Base-by-base conservation (phyloP, 2,329 filamentous ascomycete genomes). In the Sclerotinia borealis region DNA sequence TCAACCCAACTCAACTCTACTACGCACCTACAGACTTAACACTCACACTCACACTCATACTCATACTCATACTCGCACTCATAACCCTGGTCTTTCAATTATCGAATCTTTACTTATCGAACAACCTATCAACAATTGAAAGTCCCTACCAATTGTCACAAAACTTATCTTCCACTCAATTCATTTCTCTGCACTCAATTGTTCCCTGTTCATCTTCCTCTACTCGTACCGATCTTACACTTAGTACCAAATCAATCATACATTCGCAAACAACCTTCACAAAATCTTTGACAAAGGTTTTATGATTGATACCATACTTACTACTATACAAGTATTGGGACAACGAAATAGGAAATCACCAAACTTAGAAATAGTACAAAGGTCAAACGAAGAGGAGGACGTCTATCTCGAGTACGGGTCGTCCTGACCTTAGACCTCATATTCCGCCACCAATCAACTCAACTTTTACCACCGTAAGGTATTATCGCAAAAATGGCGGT, bases 401-500 rank as follows among this genome's bases (percentile, higher is more conserved):
- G 4, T 61, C 36, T 45, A 34, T 54, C 11, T 55, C 37, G 11
- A 45, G 0, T n/a, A 43, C 27, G 22, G 59, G 59, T 52, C 59
- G 48, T 54, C 50, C 48, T 45, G 59, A 61, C 59, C 59, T 61
- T 52, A 37, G 55, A 61, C 47, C 48, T 25, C 59, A 29, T n/a
- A 45, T 37, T 55, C 22, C 59, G 37, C 27, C 48, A 61, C 59
- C 47, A 61, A 45, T 54, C 17, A 43, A 41, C 43, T 22, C 25
- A 55, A 25, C 17, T 15, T 5, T 52, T 47, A n/a, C 37, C 6
- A 54, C 29, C 48, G 27, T 29, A 61, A 54, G 48, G 36, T 45
- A 31, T 31, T 29, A 37, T 37, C 37, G 48, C 37, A 54, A 71
- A 52, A 58, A 74, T 75, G 73, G 73, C 73, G 49, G 70, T 74